Evolutionary conservation across 1,284 basidiomycete species (phyloP).

Genomic region (Thelephora terrestris): DNA sequence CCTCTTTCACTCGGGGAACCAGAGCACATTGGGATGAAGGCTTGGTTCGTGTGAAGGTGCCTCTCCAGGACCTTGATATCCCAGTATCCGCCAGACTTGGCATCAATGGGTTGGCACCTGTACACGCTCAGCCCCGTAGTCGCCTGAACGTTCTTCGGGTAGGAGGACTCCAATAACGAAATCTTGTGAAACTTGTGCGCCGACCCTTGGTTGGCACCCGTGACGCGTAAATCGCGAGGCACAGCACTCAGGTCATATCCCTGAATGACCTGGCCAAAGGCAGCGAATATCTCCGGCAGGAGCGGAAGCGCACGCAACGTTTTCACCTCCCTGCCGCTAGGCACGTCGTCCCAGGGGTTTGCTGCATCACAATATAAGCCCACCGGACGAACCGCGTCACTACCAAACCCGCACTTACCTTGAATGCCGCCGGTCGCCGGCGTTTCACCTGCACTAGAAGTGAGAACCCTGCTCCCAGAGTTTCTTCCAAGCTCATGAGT

Average conservation of each 20-base stretch:
- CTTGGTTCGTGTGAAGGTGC: slow-evolving; percentile 74
- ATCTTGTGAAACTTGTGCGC: slow-evolving; percentile 89
- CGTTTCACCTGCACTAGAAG: not conserved
- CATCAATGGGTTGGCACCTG: slow-evolving; percentile 51
- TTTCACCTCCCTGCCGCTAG: not conserved
- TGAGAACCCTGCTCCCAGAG: not conserved
- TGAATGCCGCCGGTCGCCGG: not conserved
- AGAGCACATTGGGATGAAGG: slow-evolving; percentile 81
- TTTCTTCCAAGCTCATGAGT: slow-evolving; percentile 21
- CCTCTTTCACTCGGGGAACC: slow-evolving; percentile 20
- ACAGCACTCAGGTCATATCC: slow-evolving; percentile 63
- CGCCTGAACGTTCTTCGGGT: slow-evolving; percentile 44
- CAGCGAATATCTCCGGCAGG: slow-evolving; percentile 71
- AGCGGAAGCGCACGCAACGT: slow-evolving; percentile 62
- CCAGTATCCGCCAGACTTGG: slow-evolving; percentile 38
- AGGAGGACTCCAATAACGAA: slow-evolving; percentile 53
- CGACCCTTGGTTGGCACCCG: slow-evolving; percentile 78
- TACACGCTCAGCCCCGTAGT: slow-evolving; percentile 66
- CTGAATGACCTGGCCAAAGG: slow-evolving; percentile 83
- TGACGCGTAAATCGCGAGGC: slow-evolving; percentile 56
- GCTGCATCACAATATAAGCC: slow-evolving; percentile 9
- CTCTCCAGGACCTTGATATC: slow-evolving; percentile 58
- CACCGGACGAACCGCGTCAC: too few species aligned
- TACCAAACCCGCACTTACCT: too few species aligned
- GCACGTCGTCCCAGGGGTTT: slow-evolving; percentile 7